Evolutionary conservation across 2,329 filamentous ascomycete genomes (phyloP), one percentile per base, ranked within the genome.

Genomic region (Botrytis tulipae): DNA sequence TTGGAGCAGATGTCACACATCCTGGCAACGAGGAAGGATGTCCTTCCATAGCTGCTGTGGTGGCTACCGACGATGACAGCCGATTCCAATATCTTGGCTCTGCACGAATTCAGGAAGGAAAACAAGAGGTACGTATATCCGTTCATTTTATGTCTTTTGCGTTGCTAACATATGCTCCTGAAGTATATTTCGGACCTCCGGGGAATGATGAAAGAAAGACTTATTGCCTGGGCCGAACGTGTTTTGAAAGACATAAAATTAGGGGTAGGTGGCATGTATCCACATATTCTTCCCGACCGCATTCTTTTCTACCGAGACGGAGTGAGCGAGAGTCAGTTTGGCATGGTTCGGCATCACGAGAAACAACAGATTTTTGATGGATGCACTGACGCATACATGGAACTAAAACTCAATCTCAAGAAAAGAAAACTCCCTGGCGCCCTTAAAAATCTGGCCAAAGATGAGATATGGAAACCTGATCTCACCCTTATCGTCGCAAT

Each of bases 1-100:
- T 69, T 20, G 66, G 51, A 22, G 66, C 48, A 18, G 66, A 59
- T 69, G 48, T 69, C 22, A 69, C 66, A 14, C 66, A 69, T 57
- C 66, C 66, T 59, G n/a, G 25, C 14, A 42, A 10, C 8, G 66
- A 32, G 6, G n/a, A 57, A 59, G 66, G 22, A 10, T 46, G 35
- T 32, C 66, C 66, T 18, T 69, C 66, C 16, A 59, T 59, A 18
- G 51, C 66, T 42, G 37, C 35, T 14, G 25, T 69, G 2, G 66
- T 69, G 1, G 48, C 66, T 14, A 69, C 35, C 2, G 40, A 59
- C 10, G 25, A 69, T 29, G 35, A 69, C 12, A 6, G 16, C 16
- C n/a, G 37, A 37, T 40, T 40, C 18, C 10, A n/a, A 32, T 69
- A 69, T 57, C 48, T 69, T 4, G 35, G 48, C 10, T 69, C 66